These are phyloP conservation scores for Claviceps capensis DNA, from an alignment of 2,329 filamentous ascomycete species.

Conservation along the genomic window DNA sequence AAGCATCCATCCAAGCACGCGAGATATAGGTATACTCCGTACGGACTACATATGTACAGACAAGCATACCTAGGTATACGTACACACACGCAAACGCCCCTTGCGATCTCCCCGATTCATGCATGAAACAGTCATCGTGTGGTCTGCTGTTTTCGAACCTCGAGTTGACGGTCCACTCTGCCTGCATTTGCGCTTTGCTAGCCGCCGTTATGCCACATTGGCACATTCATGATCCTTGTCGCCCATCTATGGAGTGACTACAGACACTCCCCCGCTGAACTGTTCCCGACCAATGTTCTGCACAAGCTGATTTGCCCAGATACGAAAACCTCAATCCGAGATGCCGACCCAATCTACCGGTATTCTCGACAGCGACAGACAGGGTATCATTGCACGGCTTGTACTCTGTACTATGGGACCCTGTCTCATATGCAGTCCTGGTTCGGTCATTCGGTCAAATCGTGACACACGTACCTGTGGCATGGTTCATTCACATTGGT, in stretches of 20 bases:
- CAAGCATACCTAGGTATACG: too few species aligned
- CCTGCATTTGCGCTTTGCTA: background rate
- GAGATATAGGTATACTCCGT: too few species aligned
- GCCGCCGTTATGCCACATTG: background rate
- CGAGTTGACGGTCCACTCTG: too few species aligned
- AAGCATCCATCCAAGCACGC: too few species aligned
- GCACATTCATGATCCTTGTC: background rate
- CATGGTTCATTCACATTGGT: background rate
- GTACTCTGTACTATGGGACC: background rate
- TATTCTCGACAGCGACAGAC: conserved; percentile 1
- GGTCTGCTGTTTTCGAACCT: too few species aligned
- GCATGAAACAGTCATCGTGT: too few species aligned
- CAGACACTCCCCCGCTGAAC: background rate
- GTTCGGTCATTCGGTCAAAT: background rate
- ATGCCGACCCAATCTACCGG: conserved; percentile 8
- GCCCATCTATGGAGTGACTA: background rate
- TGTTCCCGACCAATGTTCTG: background rate
- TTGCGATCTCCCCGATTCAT: too few species aligned
- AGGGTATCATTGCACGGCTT: background rate
- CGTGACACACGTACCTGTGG: background rate
- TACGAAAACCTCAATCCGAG: conserved; percentile 4
- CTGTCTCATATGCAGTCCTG: background rate
- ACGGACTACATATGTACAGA: too few species aligned
- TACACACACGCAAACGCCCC: too few species aligned
- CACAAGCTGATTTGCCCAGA: conserved; percentile 5